Conservation (phyloP, 129 eudicot genomes). For the Flaveria ramosissima region DNA sequence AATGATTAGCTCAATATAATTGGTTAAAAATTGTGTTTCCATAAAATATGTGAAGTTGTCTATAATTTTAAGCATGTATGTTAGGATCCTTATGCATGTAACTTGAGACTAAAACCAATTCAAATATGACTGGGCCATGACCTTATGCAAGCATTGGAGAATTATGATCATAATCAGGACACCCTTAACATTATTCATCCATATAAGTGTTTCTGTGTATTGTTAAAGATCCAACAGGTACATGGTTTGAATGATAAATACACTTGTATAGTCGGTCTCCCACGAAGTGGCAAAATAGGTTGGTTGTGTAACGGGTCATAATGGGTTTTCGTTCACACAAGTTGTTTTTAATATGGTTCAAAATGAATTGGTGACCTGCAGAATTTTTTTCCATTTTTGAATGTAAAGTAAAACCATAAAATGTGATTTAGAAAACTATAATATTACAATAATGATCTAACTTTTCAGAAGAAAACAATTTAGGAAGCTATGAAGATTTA, state of each 20-base stretch:
- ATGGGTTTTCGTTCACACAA: neutral
- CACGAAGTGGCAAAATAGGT: neutral
- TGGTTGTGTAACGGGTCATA: slow-evolving; percentile 1
- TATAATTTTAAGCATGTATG: neutral
- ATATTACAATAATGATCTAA: neutral
- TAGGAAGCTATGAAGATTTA: neutral
- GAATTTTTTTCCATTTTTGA: neutral
- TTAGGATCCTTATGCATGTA: neutral
- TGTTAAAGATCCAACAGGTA: neutral
- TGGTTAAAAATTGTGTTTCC: neutral
- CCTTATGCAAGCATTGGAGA: neutral
- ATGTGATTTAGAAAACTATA: neutral
- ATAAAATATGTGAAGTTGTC: neutral
- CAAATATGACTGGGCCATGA: neutral
- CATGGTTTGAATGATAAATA: neutral
- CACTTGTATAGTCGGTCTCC: slow-evolving; percentile 10
- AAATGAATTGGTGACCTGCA: neutral
- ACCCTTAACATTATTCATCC: neutral
- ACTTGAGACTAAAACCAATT: neutral
- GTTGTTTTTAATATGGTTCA: neutral
- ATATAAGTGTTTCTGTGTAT: neutral
- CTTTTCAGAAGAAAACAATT: neutral
- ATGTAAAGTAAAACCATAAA: neutral
- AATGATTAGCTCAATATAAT: neutral
- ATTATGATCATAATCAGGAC: neutral